These are phyloP conservation scores for Tetramitus jugosus DNA, from an alignment of 208 protist species.

Conservation along the genomic window DNA sequence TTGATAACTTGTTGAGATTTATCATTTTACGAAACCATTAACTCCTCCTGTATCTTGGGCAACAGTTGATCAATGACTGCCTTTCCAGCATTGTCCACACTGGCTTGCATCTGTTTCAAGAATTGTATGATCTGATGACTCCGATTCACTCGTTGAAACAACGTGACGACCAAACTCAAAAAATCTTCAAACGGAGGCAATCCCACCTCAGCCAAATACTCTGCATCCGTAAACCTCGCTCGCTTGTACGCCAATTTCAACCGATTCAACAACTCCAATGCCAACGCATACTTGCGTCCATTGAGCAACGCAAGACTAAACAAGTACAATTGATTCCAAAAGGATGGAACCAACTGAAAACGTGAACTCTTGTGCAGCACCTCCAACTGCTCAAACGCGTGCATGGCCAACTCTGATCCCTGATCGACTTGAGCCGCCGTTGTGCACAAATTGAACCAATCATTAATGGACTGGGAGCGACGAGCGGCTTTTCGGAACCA, in stretches of 20 bases:
- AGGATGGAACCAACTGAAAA: background rate
- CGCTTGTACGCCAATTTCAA: constrained; percentile 12
- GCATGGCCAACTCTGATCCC: background rate
- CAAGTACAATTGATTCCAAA: constrained; percentile 15
- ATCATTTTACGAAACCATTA: background rate
- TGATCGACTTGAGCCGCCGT: background rate
- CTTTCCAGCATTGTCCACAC: constrained; percentile 6
- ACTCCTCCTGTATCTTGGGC: too few relatives aligned
- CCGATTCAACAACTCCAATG: background rate
- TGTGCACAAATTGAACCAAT: constrained; percentile 16
- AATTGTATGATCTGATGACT: background rate
- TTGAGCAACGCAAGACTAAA: background rate
- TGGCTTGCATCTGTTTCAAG: background rate
- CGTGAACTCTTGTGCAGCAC: background rate
- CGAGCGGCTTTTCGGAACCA: background rate
- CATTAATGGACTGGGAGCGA: background rate
- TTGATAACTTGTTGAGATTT: background rate
- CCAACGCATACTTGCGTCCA: background rate
- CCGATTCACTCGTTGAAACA: background rate
- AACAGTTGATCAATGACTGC: too few relatives aligned
- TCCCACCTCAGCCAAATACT: constrained; percentile 3
- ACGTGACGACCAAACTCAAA: background rate
- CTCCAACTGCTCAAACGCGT: constrained; percentile 3
- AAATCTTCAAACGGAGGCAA: constrained; percentile 14
- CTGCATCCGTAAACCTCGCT: background rate